Base-by-base conservation (phyloP, 202 grass and related monocot genomes). In the Zizania palustris region DNA sequence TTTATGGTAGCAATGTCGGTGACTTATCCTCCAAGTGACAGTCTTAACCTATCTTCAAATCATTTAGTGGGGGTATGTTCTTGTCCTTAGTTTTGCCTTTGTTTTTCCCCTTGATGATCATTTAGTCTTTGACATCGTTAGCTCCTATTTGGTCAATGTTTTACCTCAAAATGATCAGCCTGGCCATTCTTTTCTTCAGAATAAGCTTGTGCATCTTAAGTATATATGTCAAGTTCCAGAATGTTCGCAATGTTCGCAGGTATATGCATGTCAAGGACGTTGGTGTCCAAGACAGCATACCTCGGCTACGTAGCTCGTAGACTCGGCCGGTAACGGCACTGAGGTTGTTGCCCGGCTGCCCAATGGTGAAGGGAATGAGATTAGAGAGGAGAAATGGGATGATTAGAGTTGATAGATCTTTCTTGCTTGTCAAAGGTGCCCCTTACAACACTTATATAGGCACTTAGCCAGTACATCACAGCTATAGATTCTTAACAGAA, bases 221-320 rank as follows among this genome's bases (percentile, higher is more conserved):
- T 99, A 93, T 83, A 78, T 99, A 93, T 83, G 96, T 99, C 55
- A 99, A 93, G 82, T 99, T 99, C 80, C 96, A 99, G 79, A 99
- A 92, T 87, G 92, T 99, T 88, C 87, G 87, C 67, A 99, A 92
- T 87, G 92, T 99, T 88, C 87, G 87, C 67, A 99, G 96, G 96
- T 96, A 28, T 28, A 49, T 18, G 51, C 11, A 69, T 49, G 16
- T n/a, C n/a, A n/a, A n/a, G n/a, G n/a, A n/a, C n/a, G n/a, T n/a
- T n/a, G n/a, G n/a, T n/a, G n/a, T n/a, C n/a, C n/a, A n/a, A n/a
- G n/a, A n/a, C n/a, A n/a, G n/a, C n/a, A n/a, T n/a, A n/a, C n/a
- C n/a, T n/a, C n/a, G n/a, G n/a, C n/a, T n/a, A n/a, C n/a, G n/a
- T n/a, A n/a, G n/a, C n/a, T n/a, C n/a, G n/a, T n/a, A n/a, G n/a